Evolutionary conservation across 2,329 filamentous ascomycete genomes (phyloP).

Genomic region (Aspergillus neotritici): DNA sequence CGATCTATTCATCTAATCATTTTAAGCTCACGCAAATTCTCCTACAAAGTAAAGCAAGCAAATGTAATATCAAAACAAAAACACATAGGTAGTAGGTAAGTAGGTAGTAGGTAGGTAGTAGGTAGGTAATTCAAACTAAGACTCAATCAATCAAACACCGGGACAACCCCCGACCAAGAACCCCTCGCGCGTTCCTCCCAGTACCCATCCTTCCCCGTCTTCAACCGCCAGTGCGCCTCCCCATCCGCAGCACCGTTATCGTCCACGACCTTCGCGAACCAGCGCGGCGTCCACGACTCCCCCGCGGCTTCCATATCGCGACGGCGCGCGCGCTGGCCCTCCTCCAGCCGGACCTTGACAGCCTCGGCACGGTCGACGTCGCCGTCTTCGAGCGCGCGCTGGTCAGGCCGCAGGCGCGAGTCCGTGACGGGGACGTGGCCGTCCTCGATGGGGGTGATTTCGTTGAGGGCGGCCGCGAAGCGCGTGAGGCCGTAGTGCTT

Average conservation of each 20-base stretch:
- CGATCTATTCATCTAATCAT: too few species aligned
- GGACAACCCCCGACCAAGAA: slow-evolving; percentile 56
- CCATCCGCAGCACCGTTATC: slow-evolving; percentile 26
- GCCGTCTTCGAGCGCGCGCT: slow-evolving; percentile 75
- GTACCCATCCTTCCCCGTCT: slow-evolving; percentile 77
- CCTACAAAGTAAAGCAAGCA: too few species aligned
- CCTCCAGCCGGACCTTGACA: slow-evolving; percentile 77
- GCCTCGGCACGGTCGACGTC: slow-evolving; percentile 77
- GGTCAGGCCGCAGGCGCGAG: slow-evolving; percentile 76
- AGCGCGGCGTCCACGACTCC: slow-evolving; percentile 67
- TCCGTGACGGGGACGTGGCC: slow-evolving; percentile 74
- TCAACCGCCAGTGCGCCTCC: slow-evolving; percentile 61
- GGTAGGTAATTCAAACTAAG: slow-evolving; percentile 1
- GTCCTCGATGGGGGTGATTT: slow-evolving; percentile 75
- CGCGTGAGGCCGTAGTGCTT: slow-evolving; percentile 82
- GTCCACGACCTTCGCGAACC: slow-evolving; percentile 68
- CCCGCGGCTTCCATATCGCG: slow-evolving; percentile 69
- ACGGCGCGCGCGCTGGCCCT: slow-evolving; percentile 71
- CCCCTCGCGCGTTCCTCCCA: slow-evolving; percentile 78
- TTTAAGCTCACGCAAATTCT: too few species aligned
- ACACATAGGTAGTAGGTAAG: too few species aligned
- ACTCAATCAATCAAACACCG: slow-evolving; percentile 50
- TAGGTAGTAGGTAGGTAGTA: background rate
- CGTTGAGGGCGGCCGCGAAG: slow-evolving; percentile 82
- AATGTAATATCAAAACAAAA: too few species aligned